Evolutionary conservation across 495 filamentous ascomycete species (phyloP), one percentile per base, ranked within the genome.

Genomic region (Penicillium subrubescens): DNA sequence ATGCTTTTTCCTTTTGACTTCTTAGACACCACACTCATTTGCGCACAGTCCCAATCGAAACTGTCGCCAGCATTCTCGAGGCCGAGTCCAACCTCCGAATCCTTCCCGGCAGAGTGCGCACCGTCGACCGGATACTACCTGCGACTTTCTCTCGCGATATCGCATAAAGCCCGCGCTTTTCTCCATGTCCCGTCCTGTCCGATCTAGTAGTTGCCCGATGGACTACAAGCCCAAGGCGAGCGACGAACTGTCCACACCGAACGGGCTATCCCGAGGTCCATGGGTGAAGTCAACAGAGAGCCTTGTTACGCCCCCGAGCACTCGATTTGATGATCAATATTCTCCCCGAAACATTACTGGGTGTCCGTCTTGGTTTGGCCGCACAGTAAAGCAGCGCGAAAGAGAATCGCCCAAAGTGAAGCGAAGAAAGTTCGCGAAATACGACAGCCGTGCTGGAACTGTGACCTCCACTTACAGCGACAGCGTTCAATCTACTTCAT

Each of bases 281-380:
- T 56, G 31, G 33, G 34, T 23, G n/a, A 37, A 23, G 25, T 15
- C 53, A 21, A 27, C 33, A 35, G 33, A 56, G 10, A 6, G 8
- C 5, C 53, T 15, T 12, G 2, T 15, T 14, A 7, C 17, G 14
- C 53, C 33, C 35, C 33, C 53, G 7, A n/a, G 3, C 25, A 23
- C 31, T 37, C 19, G 0, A 23, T 11, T 21, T 3, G 33, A 37
- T 8, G 14, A 27, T 27, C 25, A 56, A 3, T 35, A 56, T 25
- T 56, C 53, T 2, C 53, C 53, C 11, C 53, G 17, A 39, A 33
- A 37, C 14, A 56, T 56, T n/a, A 54, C 51, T n/a, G 51, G 51
- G 8, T 54, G 51, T 34, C 51, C 51, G 15, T 15, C 27, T 3
- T 54, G 51, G 51, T 54, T 33, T 54, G 15, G 27, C n/a, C 17